Conservation (phyloP, 176 grass and related monocot species). For the Calamus simplicifolius region DNA sequence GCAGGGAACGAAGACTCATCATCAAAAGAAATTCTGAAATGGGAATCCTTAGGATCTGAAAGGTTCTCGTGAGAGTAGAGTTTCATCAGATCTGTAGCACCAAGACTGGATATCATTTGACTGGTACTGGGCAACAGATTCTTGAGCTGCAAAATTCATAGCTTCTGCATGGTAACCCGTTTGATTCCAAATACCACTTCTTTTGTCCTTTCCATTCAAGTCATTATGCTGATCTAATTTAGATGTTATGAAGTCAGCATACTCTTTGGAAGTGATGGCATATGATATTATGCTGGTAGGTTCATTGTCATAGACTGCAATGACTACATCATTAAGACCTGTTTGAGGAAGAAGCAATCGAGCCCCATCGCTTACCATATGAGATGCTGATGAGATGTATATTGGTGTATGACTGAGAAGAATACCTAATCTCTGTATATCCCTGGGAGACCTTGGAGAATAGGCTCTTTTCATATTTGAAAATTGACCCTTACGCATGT, state of each 20-base stretch:
- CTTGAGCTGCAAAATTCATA: background rate
- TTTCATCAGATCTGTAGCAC: constrained; percentile 23
- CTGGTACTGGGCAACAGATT: background rate
- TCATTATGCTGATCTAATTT: constrained; percentile 15
- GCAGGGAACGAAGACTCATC: constrained; percentile 56
- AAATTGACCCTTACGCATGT: constrained; percentile 29
- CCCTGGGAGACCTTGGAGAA: constrained; percentile 60
- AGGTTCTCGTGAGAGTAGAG: constrained; percentile 27
- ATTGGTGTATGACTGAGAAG: constrained; percentile 36
- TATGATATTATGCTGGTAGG: constrained; percentile 81
- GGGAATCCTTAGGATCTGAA: constrained; percentile 46
- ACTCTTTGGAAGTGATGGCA: constrained; percentile 63
- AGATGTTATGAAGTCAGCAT: constrained; percentile 36
- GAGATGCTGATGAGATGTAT: constrained; percentile 40
- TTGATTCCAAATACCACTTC: background rate
- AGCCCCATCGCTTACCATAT: constrained; percentile 52
- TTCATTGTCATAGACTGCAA: constrained; percentile 90
- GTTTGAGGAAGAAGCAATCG: constrained; percentile 63
- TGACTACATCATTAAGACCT: constrained; percentile 35
- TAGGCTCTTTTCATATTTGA: constrained; percentile 66
- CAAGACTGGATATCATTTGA: constrained; percentile 13
- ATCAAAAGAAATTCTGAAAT: constrained; percentile 65
- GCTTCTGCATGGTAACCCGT: background rate
- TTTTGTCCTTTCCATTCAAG: background rate
- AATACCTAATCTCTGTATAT: constrained; percentile 50